Conservation (phyloP, 179 eudicot genomes). For the Beta corolliflora region DNA sequence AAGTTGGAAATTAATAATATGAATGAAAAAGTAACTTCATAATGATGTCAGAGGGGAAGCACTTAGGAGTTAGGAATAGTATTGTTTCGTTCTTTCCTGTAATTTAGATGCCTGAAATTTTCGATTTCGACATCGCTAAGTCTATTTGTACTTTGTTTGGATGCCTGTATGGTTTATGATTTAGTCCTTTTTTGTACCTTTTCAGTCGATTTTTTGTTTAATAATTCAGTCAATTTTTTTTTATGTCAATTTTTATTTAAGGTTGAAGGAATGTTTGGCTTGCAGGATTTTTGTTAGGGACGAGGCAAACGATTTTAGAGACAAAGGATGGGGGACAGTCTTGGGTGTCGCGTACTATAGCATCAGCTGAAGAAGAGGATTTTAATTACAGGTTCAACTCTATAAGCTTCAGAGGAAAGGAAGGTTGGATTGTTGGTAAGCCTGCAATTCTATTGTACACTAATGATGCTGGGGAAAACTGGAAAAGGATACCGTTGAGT, state of each 20-base stretch:
- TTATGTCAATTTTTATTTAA: background rate
- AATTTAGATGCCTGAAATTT: no score
- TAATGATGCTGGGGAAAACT: slow-evolving; percentile 80
- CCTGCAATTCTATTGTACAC: slow-evolving; percentile 91
- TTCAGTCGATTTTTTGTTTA: no score
- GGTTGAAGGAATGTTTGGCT: slow-evolving; percentile 29
- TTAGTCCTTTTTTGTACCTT: no score
- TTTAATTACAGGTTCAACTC: slow-evolving; percentile 92
- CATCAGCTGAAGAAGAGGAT: slow-evolving; percentile 96
- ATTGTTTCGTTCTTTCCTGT: no score
- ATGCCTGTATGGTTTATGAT: no score
- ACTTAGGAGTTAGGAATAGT: no score
- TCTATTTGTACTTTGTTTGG: no score
- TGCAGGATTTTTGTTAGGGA: slow-evolving; percentile 88
- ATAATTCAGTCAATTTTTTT: no score
- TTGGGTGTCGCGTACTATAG: slow-evolving; percentile 77
- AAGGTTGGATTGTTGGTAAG: slow-evolving; percentile 97
- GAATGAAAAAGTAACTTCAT: no score
- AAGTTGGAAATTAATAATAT: no score
- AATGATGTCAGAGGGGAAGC: no score
- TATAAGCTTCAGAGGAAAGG: slow-evolving; percentile 89
- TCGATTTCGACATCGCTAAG: no score
- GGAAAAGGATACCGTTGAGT: slow-evolving; percentile 93
- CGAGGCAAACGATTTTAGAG: slow-evolving; percentile 93
- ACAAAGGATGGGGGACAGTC: slow-evolving; percentile 86